Base-by-base conservation (phyloP, 495 filamentous ascomycete genomes). In the Aspergillus bridgeri region DNA sequence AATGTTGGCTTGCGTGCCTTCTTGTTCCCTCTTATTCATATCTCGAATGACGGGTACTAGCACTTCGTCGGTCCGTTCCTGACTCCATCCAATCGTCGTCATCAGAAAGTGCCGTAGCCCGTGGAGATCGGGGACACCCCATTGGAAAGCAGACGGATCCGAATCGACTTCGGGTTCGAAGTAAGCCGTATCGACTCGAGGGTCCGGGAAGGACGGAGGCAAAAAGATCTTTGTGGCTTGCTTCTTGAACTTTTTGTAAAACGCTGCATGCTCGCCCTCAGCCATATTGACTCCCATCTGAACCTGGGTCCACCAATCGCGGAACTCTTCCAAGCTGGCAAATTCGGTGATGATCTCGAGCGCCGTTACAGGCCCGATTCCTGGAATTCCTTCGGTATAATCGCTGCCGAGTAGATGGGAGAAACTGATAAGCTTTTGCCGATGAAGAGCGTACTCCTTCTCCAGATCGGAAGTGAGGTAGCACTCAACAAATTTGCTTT, bases 1-100 rank as follows among this genome's bases (percentile, higher is more conserved):
- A 61, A 98, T 96, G 68, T 98, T 98, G 27, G 84, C 86, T 78
- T 98, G 94, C 19, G 92, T 96, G 1, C 95, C 94, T 70, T 98
- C 94, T 13, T 81, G 79, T 58, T 88, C 86, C 33, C 93, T 77
- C 2, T 82, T 81, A 70, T 97, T 97, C 90, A 98, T 95, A 67
- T 98, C 95, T 48, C 84, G 79, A 33, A 98, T 91, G 0, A 98
- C 95, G 0, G 94, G 94, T 9, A 98, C 89, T 3, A 98, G 81
- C 3, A 98, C 88, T 67, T 98, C 93, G 60, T 98, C 95, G 0
- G 93, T 97, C 20, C 90, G 80, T 65, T 96, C 92, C 65, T 87
- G 85, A 48, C 79, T 83, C 94, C 94, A 98, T 1, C 94, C 94
- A 58, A 98, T 88, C 1, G 91, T 96, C n/a, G 79, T 73, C 91